Conservation (phyloP, 176 grass and related monocot genomes). For the Ensete glaucum region DNA sequence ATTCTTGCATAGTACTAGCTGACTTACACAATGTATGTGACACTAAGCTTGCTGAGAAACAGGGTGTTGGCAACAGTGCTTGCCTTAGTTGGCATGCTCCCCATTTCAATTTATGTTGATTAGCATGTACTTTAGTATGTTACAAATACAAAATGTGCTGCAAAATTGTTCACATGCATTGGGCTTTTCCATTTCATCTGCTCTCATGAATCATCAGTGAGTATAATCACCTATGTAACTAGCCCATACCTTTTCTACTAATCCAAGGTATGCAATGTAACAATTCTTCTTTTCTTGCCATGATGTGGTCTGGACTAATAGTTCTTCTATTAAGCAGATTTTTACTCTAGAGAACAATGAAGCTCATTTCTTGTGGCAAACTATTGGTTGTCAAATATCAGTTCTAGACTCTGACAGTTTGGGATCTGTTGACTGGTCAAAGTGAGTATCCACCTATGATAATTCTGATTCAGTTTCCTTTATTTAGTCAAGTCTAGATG, state of each 20-base stretch:
- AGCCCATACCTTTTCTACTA: not conserved
- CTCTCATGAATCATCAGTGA: too few species aligned
- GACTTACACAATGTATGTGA: too few species aligned
- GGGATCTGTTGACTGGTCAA: conserved; percentile 65
- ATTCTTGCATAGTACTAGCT: too few species aligned
- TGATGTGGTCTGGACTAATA: not conserved
- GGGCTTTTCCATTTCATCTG: too few species aligned
- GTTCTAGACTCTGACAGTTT: conserved; percentile 31
- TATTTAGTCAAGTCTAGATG: not conserved
- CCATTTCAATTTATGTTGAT: too few species aligned
- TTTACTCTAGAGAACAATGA: conserved; percentile 47
- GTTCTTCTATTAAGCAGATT: conserved; percentile 35
- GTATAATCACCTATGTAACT: not conserved
- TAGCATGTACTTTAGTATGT: too few species aligned
- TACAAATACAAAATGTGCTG: too few species aligned
- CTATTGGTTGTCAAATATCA: conserved; percentile 42
- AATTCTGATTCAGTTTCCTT: not conserved
- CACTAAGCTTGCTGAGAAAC: too few species aligned
- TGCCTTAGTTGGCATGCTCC: too few species aligned
- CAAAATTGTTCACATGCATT: too few species aligned
- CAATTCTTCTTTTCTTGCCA: conserved; percentile 12
- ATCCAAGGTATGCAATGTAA: not conserved
- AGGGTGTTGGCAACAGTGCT: too few species aligned
- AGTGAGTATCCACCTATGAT: conserved; percentile 39
- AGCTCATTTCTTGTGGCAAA: conserved; percentile 50